These are phyloP conservation scores for Rhododendron henanense DNA, from an alignment of 148 eudicot genomes.

Conservation along the genomic window DNA sequence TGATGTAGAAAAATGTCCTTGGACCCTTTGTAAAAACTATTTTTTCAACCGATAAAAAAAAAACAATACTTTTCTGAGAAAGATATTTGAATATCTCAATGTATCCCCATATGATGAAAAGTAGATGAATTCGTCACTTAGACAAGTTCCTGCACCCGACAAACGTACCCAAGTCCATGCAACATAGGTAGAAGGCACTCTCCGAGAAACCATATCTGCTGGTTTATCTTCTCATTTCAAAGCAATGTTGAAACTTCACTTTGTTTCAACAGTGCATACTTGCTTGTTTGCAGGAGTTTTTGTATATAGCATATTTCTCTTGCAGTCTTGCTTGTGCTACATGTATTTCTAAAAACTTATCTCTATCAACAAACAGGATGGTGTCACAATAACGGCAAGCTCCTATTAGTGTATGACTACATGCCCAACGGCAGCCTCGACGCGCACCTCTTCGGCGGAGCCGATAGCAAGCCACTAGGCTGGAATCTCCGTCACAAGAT, in stretches of 20 bases:
- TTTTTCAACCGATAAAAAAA: background rate
- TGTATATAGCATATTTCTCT: background rate
- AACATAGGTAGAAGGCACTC: background rate
- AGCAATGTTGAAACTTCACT: background rate
- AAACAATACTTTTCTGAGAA: background rate
- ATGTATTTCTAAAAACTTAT: background rate
- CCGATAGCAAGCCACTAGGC: conserved; percentile 24
- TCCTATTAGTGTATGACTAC: conserved; percentile 73
- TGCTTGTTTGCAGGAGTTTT: background rate
- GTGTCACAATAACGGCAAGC: conserved; percentile 81
- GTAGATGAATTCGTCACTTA: background rate
- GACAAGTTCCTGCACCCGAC: background rate
- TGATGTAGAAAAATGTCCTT: background rate
- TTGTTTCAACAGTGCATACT: background rate
- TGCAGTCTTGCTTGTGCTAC: background rate
- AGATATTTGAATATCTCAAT: background rate
- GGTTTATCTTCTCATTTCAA: background rate
- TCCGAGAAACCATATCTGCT: background rate
- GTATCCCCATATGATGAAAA: background rate
- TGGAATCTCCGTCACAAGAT: conserved; percentile 51
- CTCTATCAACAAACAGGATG: background rate
- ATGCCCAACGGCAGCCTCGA: conserved; percentile 92
- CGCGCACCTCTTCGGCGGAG: conserved; percentile 45
- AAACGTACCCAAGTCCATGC: background rate
- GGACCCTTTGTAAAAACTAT: background rate